These are phyloP conservation scores for Neurospora tetrasperma DNA, from an alignment of 495 filamentous ascomycete genomes.

Conservation along the genomic window DNA sequence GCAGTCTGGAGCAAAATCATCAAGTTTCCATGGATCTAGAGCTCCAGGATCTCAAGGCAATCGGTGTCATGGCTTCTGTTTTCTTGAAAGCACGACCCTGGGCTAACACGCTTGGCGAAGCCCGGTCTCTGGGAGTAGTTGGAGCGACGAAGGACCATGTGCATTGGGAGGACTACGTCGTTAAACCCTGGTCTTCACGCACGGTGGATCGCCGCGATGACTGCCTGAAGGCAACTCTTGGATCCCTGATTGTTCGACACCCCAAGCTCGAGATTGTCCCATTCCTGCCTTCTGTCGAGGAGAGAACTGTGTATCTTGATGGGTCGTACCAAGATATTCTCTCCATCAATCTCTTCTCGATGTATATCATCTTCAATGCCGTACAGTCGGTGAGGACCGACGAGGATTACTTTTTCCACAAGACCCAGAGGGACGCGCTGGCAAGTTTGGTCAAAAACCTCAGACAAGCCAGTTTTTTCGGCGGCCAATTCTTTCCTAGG, in stretches of 20 bases:
- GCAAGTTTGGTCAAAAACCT: conserved; percentile 64
- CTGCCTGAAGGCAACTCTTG: conserved; percentile 59
- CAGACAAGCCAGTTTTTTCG: conserved; percentile 82
- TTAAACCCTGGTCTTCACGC: conserved; percentile 46
- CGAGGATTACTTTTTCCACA: conserved; percentile 81
- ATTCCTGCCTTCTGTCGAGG: conserved; percentile 57
- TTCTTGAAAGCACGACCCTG: conserved; percentile 75
- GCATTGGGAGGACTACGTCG: conserved; percentile 64
- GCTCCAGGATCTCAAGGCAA: conserved; percentile 59
- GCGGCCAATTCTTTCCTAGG: conserved; percentile 59
- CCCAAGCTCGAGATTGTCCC: conserved; percentile 54
- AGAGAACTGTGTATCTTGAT: conserved; percentile 63
- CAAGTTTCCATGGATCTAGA: conserved; percentile 37
- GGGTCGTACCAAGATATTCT: conserved; percentile 77
- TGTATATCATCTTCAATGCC: conserved; percentile 71
- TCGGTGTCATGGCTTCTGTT: conserved; percentile 57
- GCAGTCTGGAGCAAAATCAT: conserved; percentile 11
- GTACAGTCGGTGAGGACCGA: conserved; percentile 81
- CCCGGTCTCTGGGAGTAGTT: conserved; percentile 15
- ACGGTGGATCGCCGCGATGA: conserved; percentile 43
- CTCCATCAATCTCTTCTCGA: conserved; percentile 73
- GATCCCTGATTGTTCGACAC: conserved; percentile 75
- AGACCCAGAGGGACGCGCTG: conserved; percentile 53
- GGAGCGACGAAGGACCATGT: background rate
- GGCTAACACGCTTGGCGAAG: conserved; percentile 36